Conservation (phyloP, 352 stramenopile species). For the Globisporangium canariense region DNA sequence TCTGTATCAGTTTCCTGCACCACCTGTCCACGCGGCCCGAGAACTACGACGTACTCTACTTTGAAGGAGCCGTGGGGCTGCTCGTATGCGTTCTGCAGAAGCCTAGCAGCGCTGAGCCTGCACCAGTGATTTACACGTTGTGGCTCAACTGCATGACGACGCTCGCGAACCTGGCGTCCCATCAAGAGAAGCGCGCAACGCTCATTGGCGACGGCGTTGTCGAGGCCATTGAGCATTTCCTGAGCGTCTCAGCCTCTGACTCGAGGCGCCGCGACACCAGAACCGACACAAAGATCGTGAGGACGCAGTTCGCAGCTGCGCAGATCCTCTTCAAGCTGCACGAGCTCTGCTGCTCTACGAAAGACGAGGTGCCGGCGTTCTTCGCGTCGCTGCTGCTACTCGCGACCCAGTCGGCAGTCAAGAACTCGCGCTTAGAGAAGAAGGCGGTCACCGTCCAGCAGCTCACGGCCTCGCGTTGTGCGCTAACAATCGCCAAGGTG, state of each 20-base stretch:
- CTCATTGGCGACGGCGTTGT: constrained; percentile 63
- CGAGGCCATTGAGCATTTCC: constrained; percentile 61
- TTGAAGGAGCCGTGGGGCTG: constrained; percentile 53
- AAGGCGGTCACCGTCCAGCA: constrained; percentile 42
- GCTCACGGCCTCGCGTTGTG: constrained; percentile 52
- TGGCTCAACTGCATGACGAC: constrained; percentile 53
- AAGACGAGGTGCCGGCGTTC: constrained; percentile 42
- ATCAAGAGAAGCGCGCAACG: constrained; percentile 28
- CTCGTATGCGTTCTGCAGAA: constrained; percentile 58
- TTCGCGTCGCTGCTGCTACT: constrained; percentile 59
- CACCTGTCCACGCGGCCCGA: constrained; percentile 61
- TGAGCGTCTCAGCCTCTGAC: constrained; percentile 38
- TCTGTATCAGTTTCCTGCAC: constrained; percentile 67
- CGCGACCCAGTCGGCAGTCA: constrained; percentile 46
- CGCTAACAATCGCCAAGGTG: constrained; percentile 60
- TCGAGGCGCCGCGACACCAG: constrained; percentile 34
- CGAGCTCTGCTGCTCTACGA: constrained; percentile 38
- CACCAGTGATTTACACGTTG: constrained; percentile 43
- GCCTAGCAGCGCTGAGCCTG: constrained; percentile 29
- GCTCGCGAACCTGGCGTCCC: constrained; percentile 55
- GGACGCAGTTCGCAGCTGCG: constrained; percentile 46
- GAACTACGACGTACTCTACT: constrained; percentile 65
- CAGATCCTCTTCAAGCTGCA: constrained; percentile 67
- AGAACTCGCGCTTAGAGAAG: constrained; percentile 54
- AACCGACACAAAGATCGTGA: constrained; percentile 44